Base-by-base conservation (phyloP, 352 stramenopile species). In the Globisporangium paroecandrum region DNA sequence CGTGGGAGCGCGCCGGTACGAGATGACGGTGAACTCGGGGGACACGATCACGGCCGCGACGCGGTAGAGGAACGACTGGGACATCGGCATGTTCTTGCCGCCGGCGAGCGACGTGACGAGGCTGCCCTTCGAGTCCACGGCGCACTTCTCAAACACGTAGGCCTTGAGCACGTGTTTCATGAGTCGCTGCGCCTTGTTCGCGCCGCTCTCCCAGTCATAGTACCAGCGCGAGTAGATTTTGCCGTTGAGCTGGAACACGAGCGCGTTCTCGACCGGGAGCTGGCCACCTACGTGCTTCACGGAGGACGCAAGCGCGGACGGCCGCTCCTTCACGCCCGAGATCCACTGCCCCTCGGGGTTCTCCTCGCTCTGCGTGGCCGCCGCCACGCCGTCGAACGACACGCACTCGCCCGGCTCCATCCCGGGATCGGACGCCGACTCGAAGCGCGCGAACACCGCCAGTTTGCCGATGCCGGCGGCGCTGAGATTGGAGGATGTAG, bases 1-100 rank as follows among this genome's bases (percentile, higher is more conserved):
- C n/a, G 22, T 62, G 12, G 81, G 79, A 25, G 83, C 83, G 55
- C 83, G 81, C 13, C 81, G 74, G 54, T 89, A 91, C n/a, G 83
- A 91, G 55, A 91, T 88, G 64, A 91, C 79, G 0, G 81, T 89
- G 49, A 91, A 89, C 58, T 89, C 78, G 5, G 83, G 79, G 6
- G 81, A 91, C 18, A 71, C 49, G 59, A 89, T 69, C 10, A 89
- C 69, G 9, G 82, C 70, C 20, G 83, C 47, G 18, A 90, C 74
- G 32, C 76, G 75, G 41, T 85, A 83, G n/a, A 86, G 51, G 13
- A 60, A 36, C 12, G 68, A 58, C 12, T 81, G 70, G 10, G 49
- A 73, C 41, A 60, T 67, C 3, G 69, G 68, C 43, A 51, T 51
- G 9, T 71, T 36, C 25, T 56, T 51, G 59, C 18, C 41, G 53